These are phyloP conservation scores for Datura wrightii DNA, from an alignment of 257 asterid species.

Conservation along the genomic window DNA sequence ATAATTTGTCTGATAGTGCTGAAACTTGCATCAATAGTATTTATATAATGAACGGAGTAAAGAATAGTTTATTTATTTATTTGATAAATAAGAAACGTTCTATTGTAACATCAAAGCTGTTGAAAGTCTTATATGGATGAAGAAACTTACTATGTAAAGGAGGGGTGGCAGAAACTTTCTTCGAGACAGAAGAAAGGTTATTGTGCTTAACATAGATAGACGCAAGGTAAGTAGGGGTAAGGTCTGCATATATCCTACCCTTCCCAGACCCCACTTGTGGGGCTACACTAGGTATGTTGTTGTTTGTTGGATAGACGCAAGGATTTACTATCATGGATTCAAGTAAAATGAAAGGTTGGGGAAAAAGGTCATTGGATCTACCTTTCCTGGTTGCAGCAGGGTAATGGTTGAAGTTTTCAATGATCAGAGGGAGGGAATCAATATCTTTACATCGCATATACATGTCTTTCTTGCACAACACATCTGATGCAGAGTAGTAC, in stretches of 20 bases:
- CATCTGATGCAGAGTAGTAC: neutral
- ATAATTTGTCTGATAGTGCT: neutral
- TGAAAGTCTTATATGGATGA: neutral
- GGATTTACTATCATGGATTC: neutral
- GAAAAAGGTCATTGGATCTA: neutral
- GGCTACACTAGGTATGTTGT: too few relatives aligned
- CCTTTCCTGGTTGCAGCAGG: neutral
- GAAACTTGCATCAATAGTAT: neutral
- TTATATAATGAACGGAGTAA: neutral
- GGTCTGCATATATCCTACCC: too few relatives aligned
- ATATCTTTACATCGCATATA: neutral
- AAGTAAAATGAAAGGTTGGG: neutral
- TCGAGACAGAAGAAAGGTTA: neutral
- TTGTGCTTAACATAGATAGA: neutral
- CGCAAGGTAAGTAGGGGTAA: too few relatives aligned
- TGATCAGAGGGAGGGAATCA: neutral
- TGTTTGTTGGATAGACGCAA: neutral
- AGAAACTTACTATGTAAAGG: neutral
- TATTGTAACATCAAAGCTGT: neutral
- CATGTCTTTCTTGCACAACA: neutral
- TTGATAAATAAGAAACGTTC: neutral
- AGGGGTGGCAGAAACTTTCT: neutral
- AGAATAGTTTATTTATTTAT: neutral
- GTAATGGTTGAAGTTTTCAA: neutral
- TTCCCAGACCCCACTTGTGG: too few relatives aligned